Evolutionary conservation across 345 rosid species (phyloP).

Genomic region (Garcia nutans): DNA sequence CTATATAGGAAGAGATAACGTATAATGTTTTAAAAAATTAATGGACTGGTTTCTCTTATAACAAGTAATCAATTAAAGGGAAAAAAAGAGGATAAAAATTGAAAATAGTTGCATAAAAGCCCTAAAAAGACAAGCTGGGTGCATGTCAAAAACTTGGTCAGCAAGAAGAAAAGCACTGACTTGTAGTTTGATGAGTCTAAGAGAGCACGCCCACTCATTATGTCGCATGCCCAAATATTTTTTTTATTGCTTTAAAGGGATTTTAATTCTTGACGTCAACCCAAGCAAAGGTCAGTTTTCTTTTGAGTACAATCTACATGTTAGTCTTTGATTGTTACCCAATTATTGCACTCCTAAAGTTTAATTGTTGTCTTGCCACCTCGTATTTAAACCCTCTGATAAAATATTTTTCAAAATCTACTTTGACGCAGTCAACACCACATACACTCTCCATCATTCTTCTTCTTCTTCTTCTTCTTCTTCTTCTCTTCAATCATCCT

Average conservation of each 20-base stretch:
- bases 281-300: constrained; percentile 25
- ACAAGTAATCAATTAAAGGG: constrained; percentile 11
- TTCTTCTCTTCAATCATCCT: background rate
- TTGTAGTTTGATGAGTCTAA: constrained; percentile 23
- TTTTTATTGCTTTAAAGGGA: constrained; percentile 44
- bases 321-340: constrained; percentile 17
- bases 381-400: constrained; percentile 25
- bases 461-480: constrained; percentile 12
- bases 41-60: constrained; percentile 11
- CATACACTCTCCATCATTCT: background rate
- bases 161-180: constrained; percentile 18
- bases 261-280: constrained; percentile 40
- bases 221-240: constrained; percentile 32
- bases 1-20: no score
- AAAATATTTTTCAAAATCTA: background rate
- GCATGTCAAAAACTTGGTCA: constrained; percentile 25
- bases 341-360: constrained; percentile 13
- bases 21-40: no score
- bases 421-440: constrained; percentile 19
- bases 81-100: background rate
- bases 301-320: constrained; percentile 22
- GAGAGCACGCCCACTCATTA: constrained; percentile 60
- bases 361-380: constrained; percentile 8
- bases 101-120: no score
- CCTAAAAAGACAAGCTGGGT: background rate